A percentile compares a stretch with the other conserved stretches of the same genome.
phyloP scores from a whole-genome alignment of 2,329 filamentous ascomycete species.

The Calonectria crousiana region DNA sequence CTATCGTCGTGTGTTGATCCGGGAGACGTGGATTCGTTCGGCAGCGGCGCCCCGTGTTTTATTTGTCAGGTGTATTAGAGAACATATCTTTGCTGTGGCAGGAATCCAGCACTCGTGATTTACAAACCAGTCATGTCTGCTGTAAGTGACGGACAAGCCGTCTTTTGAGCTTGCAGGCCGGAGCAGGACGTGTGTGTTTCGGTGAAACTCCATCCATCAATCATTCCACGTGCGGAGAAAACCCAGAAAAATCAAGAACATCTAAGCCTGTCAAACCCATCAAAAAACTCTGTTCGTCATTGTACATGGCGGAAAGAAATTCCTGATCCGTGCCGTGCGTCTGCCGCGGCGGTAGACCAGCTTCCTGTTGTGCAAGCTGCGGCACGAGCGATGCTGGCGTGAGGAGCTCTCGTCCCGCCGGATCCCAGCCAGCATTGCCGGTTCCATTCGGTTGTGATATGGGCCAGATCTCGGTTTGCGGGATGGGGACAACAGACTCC shows the following conservation, averaged over 20 bases:
- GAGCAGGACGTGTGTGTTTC: not conserved
- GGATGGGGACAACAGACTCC: not conserved
- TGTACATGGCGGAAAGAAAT: constrained; percentile 27
- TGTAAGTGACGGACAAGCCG: not conserved
- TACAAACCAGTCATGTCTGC: no score
- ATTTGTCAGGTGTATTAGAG: not conserved
- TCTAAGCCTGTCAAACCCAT: constrained; percentile 42
- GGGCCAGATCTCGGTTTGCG: not conserved
- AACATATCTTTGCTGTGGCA: not conserved
- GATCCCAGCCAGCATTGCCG: not conserved
- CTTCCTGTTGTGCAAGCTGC: constrained; percentile 8
- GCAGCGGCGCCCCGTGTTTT: not conserved
- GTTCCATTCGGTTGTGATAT: not conserved
- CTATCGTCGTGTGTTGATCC: not conserved
- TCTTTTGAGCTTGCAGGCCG: not conserved
- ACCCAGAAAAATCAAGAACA: constrained; percentile 39
- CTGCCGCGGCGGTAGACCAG: not conserved
- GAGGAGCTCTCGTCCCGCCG: not conserved
- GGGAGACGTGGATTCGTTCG: not conserved
- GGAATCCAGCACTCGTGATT: not conserved
- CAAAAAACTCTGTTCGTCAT: constrained; percentile 40
- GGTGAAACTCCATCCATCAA: not conserved
- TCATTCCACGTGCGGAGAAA: constrained; percentile 22
- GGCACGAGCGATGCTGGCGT: constrained; percentile 6
- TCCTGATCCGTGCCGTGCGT: constrained; percentile 1